Base-by-base conservation (phyloP, 169 alveolate genomes). In the Cryptosporidium andersoni region DNA sequence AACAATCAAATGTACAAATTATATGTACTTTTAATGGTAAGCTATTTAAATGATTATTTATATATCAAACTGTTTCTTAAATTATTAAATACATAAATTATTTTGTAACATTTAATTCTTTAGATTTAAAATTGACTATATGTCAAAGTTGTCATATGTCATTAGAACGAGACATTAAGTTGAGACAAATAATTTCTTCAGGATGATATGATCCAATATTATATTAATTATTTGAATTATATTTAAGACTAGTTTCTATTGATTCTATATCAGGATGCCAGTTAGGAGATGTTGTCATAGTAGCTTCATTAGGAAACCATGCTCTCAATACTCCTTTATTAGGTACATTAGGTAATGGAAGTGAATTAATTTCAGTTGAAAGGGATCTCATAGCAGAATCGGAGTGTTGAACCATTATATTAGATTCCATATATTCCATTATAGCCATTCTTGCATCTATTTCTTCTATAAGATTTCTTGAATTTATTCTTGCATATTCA, bases 101-200 rank as follows among this genome's bases (percentile, higher is more conserved):
- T 1, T 51, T n/a, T 36, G n/a, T 45, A 36, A 3, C 25, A 53
- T 12, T 49, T 66, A 66, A 37, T 37, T 25, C 3, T 12, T 45
- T 58, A 74, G 85, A 60, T 42, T 56, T 51, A 7, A 55, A 60
- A 11, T 74, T 58, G 36, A 56, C 74, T 14, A 74, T 74, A 40
- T 74, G 85, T 58, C 85, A 74, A 16, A 58, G 85, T 36, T 74
- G 85, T 16, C 60, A 74, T 42, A 55, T 74, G 40, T 74, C 85
- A 4, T 48, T 74, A 14, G 64, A 74, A 58, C 55, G 85, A 34
- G 60, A 39, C 43, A 74, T 74, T 34, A 68, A 74, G 42, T 42
- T 74, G 36, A 74, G 39, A 34, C 45, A 34, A 40, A 12, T 74
- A 4, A 74, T 25, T 25, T 25, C 25, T 25, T 25, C 25, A 25